Evolutionary conservation across 331 rosid species (phyloP).

Genomic region (Cydonia oblonga): DNA sequence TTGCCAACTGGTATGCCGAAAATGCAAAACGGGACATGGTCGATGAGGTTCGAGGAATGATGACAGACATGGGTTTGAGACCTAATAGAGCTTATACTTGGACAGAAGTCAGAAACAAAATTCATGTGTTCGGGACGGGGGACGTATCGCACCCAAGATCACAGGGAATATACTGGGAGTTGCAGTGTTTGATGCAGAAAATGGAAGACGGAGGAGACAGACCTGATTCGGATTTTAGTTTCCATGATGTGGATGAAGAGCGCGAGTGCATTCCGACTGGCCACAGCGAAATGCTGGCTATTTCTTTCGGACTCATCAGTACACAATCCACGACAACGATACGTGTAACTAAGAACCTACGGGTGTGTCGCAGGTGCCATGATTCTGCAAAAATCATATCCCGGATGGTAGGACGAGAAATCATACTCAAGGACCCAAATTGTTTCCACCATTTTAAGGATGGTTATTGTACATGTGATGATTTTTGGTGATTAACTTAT

Average conservation of each 20-base stretch:
- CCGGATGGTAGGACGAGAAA: slow-evolving; percentile 33
- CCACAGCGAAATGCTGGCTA: slow-evolving; percentile 34
- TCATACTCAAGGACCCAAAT: slow-evolving; percentile 54
- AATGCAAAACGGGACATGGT: slow-evolving; percentile 35
- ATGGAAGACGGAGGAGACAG: slow-evolving; percentile 34
- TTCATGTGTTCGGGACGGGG: slow-evolving; percentile 65
- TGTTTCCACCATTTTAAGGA: slow-evolving; percentile 54
- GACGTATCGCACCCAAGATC: slow-evolving; percentile 63
- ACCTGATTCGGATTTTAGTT: slow-evolving; percentile 32
- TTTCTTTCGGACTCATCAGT: slow-evolving; percentile 58
- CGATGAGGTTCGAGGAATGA: slow-evolving; percentile 20
- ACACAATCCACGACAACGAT: slow-evolving; percentile 14
- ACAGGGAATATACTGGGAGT: slow-evolving; percentile 34
- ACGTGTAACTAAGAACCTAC: too few species aligned
- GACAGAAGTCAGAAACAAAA: slow-evolving; percentile 49
- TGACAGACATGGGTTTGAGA: slow-evolving; percentile 53
- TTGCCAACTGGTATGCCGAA: slow-evolving; percentile 50
- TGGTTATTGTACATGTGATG: slow-evolving; percentile 43
- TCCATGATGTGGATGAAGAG: slow-evolving; percentile 65
- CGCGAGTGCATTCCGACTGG: slow-evolving; percentile 19
- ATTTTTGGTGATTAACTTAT: slow-evolving; percentile 25
- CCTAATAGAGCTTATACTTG: slow-evolving; percentile 50
- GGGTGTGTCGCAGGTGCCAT: slow-evolving; percentile 44
- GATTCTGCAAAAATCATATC: slow-evolving; percentile 46
- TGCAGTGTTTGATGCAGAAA: slow-evolving; percentile 40